Evolutionary conservation across 345 rosid species (phyloP).

Genomic region (Ceriops tagal): DNA sequence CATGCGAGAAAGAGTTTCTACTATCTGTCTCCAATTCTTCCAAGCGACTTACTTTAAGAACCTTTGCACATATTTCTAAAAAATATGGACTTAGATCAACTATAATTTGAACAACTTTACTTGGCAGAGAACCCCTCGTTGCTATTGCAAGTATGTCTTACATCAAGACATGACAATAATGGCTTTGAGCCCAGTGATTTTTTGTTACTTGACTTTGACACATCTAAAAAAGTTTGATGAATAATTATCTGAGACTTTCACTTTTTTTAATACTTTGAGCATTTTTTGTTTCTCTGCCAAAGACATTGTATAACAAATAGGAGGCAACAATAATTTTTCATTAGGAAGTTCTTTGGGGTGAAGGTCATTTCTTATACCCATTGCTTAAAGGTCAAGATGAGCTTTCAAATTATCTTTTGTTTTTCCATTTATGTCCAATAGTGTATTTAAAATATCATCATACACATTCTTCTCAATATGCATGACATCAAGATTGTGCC

Average conservation of each 20-base stretch:
- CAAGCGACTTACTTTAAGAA: neutral
- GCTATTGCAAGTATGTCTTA: no score
- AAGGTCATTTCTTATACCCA: no score
- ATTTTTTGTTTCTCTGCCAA: neutral
- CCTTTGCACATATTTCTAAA: neutral
- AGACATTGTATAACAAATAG: no score
- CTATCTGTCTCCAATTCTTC: conserved; percentile 1
- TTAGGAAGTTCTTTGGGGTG: no score
- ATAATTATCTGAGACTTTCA: neutral
- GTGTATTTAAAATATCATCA: neutral
- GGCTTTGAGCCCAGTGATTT: neutral
- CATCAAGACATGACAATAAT: conserved; percentile 11
- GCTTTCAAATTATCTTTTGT: neutral
- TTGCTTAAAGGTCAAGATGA: neutral
- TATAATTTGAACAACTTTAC: no score
- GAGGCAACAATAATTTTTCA: no score
- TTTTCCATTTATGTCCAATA: neutral
- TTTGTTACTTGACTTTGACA: neutral
- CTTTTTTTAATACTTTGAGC: neutral
- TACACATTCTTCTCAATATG: conserved; percentile 17
- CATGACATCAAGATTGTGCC: neutral
- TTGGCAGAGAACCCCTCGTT: no score
- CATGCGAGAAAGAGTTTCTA: conserved; percentile 8
- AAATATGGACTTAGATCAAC: neutral
- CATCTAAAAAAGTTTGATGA: conserved; percentile 6